Conservation (phyloP, 225 moss, liverwort and hornwort species). For the Marchantia polymorpha region DNA sequence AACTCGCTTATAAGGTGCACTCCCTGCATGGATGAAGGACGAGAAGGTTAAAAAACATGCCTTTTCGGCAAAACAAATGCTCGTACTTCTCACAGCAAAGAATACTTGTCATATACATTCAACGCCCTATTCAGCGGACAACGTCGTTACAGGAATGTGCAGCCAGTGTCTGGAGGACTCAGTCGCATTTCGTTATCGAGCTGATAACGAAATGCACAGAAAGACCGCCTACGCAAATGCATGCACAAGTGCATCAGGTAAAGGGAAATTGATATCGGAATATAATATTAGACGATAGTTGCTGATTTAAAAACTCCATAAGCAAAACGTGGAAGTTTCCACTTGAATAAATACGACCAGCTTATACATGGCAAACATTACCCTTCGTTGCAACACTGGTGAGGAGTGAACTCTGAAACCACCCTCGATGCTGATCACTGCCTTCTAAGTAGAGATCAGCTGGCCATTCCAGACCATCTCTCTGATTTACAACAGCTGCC, state of each 20-base stretch:
- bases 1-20: conserved; percentile 78
- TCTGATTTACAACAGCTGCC: conserved; percentile 71
- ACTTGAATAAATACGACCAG: neutral
- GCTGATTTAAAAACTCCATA: too few relatives aligned
- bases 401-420: conserved; percentile 99
- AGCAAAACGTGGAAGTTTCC: too few relatives aligned
- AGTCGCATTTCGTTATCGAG: neutral
- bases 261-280: neutral
- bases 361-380: conserved; percentile 9
- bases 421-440: conserved; percentile 97
- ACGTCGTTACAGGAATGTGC: neutral
- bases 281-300: too few relatives aligned
- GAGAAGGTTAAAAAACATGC: neutral
- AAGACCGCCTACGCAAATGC: neutral
- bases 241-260: neutral
- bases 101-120: too few relatives aligned
- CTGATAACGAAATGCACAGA: too few relatives aligned
- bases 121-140: neutral
- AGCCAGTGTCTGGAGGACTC: neutral
- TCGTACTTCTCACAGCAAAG: neutral
- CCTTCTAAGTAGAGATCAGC: conserved; percentile 96
- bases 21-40: conserved; percentile 45
- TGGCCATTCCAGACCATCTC: conserved; percentile 78
- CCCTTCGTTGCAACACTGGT: conserved; percentile 94
- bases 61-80: neutral